These are phyloP conservation scores for Pichia sp. DNA, from an alignment of 1,139 yeast genomes.

Conservation along the genomic window DNA sequence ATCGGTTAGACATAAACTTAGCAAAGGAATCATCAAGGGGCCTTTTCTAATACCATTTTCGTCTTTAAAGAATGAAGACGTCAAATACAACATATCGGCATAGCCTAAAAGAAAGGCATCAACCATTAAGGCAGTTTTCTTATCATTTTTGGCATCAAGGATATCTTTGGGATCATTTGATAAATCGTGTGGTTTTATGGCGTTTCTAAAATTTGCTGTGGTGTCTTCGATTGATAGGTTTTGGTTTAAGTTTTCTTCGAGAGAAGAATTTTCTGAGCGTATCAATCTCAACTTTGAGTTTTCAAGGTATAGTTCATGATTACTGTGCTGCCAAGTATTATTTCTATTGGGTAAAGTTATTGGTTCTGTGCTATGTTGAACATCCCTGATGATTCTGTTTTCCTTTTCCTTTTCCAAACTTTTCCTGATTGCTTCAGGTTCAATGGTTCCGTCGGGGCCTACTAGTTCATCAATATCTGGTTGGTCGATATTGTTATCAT, in stretches of 20 bases:
- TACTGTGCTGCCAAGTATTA: slow-evolving; percentile 15
- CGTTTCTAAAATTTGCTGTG: neutral
- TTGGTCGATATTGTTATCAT: neutral
- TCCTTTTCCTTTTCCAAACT: slow-evolving; percentile 5
- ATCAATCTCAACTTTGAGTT: slow-evolving; percentile 2
- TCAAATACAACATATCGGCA: slow-evolving; percentile 74
- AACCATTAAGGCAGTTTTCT: slow-evolving; percentile 59
- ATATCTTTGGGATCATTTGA: slow-evolving; percentile 8
- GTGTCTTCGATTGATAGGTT: neutral
- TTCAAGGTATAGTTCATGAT: slow-evolving; percentile 5
- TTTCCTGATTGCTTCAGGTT: neutral
- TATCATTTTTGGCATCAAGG: slow-evolving; percentile 22
- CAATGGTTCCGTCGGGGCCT: neutral
- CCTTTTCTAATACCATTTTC: slow-evolving; percentile 76
- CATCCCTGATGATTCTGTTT: neutral
- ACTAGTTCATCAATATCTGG: neutral
- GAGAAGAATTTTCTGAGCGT: neutral
- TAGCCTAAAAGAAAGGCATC: slow-evolving; percentile 66
- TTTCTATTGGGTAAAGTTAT: slow-evolving; percentile 13
- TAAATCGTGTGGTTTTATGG: neutral
- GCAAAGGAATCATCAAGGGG: slow-evolving; percentile 69
- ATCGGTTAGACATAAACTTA: slow-evolving; percentile 62
- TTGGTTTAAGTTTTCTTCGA: neutral
- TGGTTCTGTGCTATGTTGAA: slow-evolving; percentile 8
- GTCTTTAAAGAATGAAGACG: slow-evolving; percentile 71